These are phyloP conservation scores for Melampsora abietis-canadensis DNA, from an alignment of 1,284 basidiomycete genomes.

Conservation along the genomic window DNA sequence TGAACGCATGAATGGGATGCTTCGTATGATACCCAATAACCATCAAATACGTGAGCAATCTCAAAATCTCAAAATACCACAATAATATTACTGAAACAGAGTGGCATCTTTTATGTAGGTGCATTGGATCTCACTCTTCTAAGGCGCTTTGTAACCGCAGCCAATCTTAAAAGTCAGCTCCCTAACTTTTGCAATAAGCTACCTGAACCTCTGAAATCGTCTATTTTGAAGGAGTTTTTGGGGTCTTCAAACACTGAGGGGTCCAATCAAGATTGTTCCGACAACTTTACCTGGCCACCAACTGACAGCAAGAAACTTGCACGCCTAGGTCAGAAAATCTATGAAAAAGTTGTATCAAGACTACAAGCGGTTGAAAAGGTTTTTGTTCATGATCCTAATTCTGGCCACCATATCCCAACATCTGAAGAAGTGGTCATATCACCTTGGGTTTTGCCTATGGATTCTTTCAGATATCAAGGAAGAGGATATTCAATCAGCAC, in stretches of 20 bases:
- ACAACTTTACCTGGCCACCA: neutral
- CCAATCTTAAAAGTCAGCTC: neutral
- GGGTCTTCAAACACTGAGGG: neutral
- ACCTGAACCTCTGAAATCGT: neutral
- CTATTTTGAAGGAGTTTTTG: neutral
- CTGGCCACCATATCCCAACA: too few relatives aligned
- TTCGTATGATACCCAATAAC: neutral
- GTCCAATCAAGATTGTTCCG: neutral
- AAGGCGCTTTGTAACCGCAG: neutral
- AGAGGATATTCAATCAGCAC: neutral
- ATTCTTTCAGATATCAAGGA: slow-evolving; percentile 2
- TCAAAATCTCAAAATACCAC: neutral
- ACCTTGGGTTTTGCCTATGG: neutral
- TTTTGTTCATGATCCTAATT: neutral
- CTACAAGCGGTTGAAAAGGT: neutral
- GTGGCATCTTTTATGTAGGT: neutral
- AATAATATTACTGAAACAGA: neutral
- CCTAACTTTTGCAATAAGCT: neutral
- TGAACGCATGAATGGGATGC: neutral
- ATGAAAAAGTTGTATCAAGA: neutral
- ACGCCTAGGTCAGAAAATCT: neutral
- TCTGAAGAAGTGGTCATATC: slow-evolving; percentile 1
- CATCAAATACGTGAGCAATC: neutral
- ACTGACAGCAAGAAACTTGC: neutral
- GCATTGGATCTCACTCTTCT: slow-evolving; percentile 1